phyloP scores from a whole-genome alignment of 345 rosid genomes.

The Luvunga scandens region DNA sequence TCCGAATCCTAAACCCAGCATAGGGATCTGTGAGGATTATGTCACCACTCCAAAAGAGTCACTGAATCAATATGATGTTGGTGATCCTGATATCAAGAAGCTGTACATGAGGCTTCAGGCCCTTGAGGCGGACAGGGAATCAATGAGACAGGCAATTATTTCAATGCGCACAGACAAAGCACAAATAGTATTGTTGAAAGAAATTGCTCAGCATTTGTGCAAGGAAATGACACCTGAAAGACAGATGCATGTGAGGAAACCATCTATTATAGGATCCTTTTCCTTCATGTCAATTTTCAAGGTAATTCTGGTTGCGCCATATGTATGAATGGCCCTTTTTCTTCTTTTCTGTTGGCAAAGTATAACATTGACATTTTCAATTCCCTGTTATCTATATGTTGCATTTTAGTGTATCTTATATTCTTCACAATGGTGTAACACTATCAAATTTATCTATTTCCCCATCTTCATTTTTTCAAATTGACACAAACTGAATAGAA shows the following conservation, averaged over 20 bases:
- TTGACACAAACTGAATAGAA: background rate
- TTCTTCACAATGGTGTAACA: background rate
- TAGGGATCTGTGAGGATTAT: constrained; percentile 43
- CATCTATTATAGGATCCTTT: constrained; percentile 39
- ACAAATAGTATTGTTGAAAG: constrained; percentile 77
- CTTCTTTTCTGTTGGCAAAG: background rate
- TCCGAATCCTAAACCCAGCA: constrained; percentile 42
- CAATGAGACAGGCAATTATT: constrained; percentile 83
- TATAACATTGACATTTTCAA: background rate
- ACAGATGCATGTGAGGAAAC: constrained; percentile 43
- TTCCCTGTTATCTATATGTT: background rate
- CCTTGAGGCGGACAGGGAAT: constrained; percentile 96
- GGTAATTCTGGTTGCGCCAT: constrained; percentile 38
- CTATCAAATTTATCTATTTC: background rate
- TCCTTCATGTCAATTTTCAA: constrained; percentile 65
- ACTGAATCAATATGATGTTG: constrained; percentile 42
- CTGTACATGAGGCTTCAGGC: constrained; percentile 90
- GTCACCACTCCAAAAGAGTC: constrained; percentile 45
- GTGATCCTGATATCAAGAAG: constrained; percentile 78
- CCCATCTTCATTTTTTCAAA: background rate
- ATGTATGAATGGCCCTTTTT: background rate
- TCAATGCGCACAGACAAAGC: constrained; percentile 95
- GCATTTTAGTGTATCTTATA: background rate
- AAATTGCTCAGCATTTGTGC: constrained; percentile 91
- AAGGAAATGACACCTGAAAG: constrained; percentile 70